Conservation (phyloP, 345 rosid species). For the Lumnitzera littorea region DNA sequence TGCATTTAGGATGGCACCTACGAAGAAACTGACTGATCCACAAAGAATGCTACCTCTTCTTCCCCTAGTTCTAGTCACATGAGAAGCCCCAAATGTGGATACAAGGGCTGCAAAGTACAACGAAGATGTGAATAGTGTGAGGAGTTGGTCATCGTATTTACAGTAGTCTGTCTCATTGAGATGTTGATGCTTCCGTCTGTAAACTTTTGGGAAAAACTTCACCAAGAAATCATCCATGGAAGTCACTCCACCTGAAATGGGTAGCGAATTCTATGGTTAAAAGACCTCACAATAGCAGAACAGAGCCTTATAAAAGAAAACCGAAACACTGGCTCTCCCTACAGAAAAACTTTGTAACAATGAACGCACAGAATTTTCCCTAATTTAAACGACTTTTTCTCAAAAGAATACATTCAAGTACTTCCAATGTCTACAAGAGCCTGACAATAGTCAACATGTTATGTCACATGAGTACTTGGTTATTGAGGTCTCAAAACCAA, state of each 20-base stretch:
- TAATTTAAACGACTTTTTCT: too few relatives aligned
- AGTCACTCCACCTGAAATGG: constrained; percentile 75
- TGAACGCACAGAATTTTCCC: too few relatives aligned
- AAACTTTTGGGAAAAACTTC: constrained; percentile 62
- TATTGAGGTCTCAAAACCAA: too few relatives aligned
- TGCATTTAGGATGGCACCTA: constrained; percentile 69
- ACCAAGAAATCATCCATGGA: constrained; percentile 95
- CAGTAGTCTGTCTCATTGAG: constrained; percentile 83
- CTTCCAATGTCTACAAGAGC: too few relatives aligned
- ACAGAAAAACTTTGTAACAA: too few relatives aligned
- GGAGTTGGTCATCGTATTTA: constrained; percentile 74
- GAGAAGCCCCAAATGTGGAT: constrained; percentile 69
- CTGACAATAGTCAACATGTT: too few relatives aligned
- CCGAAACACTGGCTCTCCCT: neutral
- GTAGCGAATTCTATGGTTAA: too few relatives aligned
- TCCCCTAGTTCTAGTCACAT: constrained; percentile 56
- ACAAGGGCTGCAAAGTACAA: constrained; percentile 81
- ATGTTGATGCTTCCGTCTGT: constrained; percentile 58
- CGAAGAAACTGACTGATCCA: constrained; percentile 72
- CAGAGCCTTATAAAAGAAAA: neutral
- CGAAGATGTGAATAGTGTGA: constrained; percentile 82
- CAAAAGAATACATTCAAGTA: too few relatives aligned
- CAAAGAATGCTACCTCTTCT: constrained; percentile 63
- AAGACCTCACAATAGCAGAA: neutral
- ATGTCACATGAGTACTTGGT: too few relatives aligned